These are phyloP conservation scores for Claviceps quebecensis DNA, from an alignment of 2,329 filamentous ascomycete genomes.

Conservation along the genomic window DNA sequence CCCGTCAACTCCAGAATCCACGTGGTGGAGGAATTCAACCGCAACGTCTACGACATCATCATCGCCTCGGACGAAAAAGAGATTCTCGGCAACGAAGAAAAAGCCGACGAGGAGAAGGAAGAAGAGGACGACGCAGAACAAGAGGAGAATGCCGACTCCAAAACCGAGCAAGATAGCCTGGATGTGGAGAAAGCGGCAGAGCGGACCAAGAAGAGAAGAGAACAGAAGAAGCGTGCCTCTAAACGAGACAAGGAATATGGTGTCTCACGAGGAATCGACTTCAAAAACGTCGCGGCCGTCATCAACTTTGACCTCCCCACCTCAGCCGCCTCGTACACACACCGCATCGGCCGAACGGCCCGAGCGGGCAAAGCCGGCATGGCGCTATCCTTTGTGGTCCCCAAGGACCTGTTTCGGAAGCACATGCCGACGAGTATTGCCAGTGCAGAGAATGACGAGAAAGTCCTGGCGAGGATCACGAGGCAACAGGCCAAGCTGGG, in stretches of 20 bases:
- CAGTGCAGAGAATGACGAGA: slow-evolving; percentile 70
- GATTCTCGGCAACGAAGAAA: slow-evolving; percentile 53
- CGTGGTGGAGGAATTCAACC: slow-evolving; percentile 95
- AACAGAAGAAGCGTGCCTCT: slow-evolving; percentile 30
- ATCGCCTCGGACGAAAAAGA: slow-evolving; percentile 91
- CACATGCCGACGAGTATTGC: slow-evolving; percentile 74
- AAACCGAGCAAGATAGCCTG: no score
- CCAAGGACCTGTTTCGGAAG: slow-evolving; percentile 67
- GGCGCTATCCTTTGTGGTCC: slow-evolving; percentile 89
- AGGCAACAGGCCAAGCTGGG: slow-evolving; percentile 66
- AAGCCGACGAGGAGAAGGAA: slow-evolving; percentile 23
- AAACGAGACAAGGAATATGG: slow-evolving; percentile 77
- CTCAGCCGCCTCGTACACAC: slow-evolving; percentile 85
- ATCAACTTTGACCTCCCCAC: slow-evolving; percentile 94
- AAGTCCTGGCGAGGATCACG: slow-evolving; percentile 64
- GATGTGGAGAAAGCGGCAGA: slow-evolving; percentile 14
- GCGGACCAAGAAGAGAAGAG: slow-evolving; percentile 5
- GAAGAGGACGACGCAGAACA: slow-evolving; percentile 31
- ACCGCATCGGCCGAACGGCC: slow-evolving; percentile 87
- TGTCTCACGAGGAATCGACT: slow-evolving; percentile 87
- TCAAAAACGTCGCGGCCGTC: slow-evolving; percentile 86
- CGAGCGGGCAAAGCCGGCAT: slow-evolving; percentile 85
- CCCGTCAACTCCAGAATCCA: slow-evolving; percentile 88
- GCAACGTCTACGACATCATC: slow-evolving; percentile 92
- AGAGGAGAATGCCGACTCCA: slow-evolving; percentile 9